Percentiles rank a stretch among this genome's conserved stretches.
Evolutionary conservation across 2,329 filamentous ascomycete species (phyloP).

Genomic region (Penicillium fuscoglaucum): DNA sequence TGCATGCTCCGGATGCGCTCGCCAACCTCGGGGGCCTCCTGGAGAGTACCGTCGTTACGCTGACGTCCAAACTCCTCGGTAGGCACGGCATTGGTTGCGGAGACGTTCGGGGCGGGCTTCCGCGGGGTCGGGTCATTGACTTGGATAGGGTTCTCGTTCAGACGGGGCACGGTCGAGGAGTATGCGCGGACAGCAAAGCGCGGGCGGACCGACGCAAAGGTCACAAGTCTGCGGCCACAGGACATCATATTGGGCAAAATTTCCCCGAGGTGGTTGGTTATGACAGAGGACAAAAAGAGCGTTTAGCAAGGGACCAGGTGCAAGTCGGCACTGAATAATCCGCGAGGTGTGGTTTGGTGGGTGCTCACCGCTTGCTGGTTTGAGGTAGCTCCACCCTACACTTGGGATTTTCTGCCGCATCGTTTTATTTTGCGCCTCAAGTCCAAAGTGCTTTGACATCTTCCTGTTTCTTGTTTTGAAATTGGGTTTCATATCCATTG

Average conservation of each 20-base stretch:
- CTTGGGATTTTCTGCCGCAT: slow-evolving; percentile 25
- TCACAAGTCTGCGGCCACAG: slow-evolving; percentile 48
- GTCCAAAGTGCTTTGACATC: background rate
- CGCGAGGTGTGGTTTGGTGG: slow-evolving; percentile 37
- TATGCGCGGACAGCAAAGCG: slow-evolving; percentile 41
- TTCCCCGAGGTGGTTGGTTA: slow-evolving; percentile 20
- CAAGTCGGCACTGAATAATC: slow-evolving; percentile 26
- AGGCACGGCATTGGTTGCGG: slow-evolving; percentile 61
- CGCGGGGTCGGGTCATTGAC: slow-evolving; percentile 60
- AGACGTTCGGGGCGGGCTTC: slow-evolving; percentile 55
- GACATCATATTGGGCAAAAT: slow-evolving; percentile 45
- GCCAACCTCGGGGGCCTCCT: slow-evolving; percentile 56
- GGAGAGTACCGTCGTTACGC: slow-evolving; percentile 49
- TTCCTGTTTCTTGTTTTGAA: background rate
- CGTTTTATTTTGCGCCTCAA: slow-evolving; percentile 8
- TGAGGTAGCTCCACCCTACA: slow-evolving; percentile 6
- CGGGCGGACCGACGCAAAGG: slow-evolving; percentile 43
- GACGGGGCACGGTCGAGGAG: slow-evolving; percentile 46
- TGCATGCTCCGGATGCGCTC: slow-evolving; percentile 65
- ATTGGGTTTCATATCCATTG: background rate
- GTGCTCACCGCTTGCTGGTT: slow-evolving; percentile 17
- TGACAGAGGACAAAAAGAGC: slow-evolving; percentile 21
- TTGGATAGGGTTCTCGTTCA: slow-evolving; percentile 44
- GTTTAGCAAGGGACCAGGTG: slow-evolving; percentile 18
- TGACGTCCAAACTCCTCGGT: slow-evolving; percentile 41